Conservation (phyloP, 1,284 basidiomycete species). For the Acaromyces ingoldii region DNA sequence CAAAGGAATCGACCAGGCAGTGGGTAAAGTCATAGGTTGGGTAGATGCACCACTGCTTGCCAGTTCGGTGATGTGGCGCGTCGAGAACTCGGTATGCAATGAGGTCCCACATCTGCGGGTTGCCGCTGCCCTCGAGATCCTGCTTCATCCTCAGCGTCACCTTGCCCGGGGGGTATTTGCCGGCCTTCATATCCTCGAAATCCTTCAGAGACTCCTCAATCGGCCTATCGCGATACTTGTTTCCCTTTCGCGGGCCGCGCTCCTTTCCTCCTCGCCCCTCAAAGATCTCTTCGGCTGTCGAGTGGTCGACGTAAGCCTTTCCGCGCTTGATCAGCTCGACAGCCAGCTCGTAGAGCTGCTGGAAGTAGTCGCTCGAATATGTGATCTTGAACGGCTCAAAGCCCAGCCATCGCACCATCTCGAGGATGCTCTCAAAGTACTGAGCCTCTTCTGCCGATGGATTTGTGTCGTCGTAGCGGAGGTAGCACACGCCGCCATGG, state of each 20-base stretch:
- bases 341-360: conserved; percentile 78
- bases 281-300: conserved; percentile 89
- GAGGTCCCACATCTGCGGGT: conserved; percentile 99
- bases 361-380: conserved; percentile 97
- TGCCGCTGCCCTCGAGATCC: conserved; percentile 76
- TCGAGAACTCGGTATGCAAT: conserved; percentile 92
- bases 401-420: conserved; percentile 92
- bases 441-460: conserved; percentile 93
- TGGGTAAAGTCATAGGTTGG: conserved; percentile 99
- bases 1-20: conserved; percentile 95
- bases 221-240: conserved; percentile 76
- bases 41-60: conserved; percentile 77
- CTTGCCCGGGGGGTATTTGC: conserved; percentile 81
- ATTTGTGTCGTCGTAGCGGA: conserved; percentile 97
- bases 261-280: conserved; percentile 76
- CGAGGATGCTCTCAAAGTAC: conserved; percentile 94
- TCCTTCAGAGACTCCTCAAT: conserved; percentile 77
- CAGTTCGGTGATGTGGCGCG: conserved; percentile 87
- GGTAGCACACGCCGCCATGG: conserved; percentile 82
- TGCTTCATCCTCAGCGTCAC: conserved; percentile 97
- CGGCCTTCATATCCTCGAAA: conserved; percentile 89
- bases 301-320: conserved; percentile 93
- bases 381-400: conserved; percentile 99
- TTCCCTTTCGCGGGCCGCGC: conserved; percentile 77
- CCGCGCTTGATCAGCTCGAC: conserved; percentile 84